phyloP scores from a whole-genome alignment of 441 rosid species.

The Viola pubescens region DNA sequence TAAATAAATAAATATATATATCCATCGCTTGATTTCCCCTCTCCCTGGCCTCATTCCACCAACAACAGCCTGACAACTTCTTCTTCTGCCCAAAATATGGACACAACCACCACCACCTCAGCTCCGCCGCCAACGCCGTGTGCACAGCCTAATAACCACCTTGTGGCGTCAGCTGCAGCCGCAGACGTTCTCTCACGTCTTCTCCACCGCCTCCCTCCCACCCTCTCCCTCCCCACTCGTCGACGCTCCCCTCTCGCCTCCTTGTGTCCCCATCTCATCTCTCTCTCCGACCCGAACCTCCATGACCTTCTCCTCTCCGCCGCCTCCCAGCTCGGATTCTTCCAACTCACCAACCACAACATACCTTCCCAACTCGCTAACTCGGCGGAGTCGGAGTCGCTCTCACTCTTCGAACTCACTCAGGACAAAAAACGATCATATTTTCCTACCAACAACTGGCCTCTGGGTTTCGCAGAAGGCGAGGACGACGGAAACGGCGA shows the following conservation, averaged over 20 bases:
- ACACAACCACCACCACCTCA: slow-evolving; percentile 31
- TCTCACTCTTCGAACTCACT: slow-evolving; percentile 42
- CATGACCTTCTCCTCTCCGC: slow-evolving; percentile 29
- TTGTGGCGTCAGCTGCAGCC: slow-evolving; percentile 24
- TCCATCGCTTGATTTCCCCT: too few relatives aligned
- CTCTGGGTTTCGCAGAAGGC: slow-evolving; percentile 49
- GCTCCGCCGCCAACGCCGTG: slow-evolving; percentile 83
- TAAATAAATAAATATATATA: too few relatives aligned
- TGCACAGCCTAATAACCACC: slow-evolving; percentile 28
- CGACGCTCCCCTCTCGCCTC: slow-evolving; percentile 21
- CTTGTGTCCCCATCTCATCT: slow-evolving; percentile 27
- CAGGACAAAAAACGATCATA: slow-evolving; percentile 28
- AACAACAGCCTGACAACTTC: too few relatives aligned
- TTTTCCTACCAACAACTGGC: slow-evolving; percentile 57
- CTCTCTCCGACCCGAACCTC: slow-evolving; percentile 27
- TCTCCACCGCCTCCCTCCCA: slow-evolving; percentile 64
- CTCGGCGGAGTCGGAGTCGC: slow-evolving; percentile 50
- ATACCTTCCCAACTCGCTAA: slow-evolving; percentile 40
- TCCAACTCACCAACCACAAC: slow-evolving; percentile 38
- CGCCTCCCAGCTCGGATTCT: slow-evolving; percentile 45
- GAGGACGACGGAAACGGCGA: slow-evolving; percentile 34
- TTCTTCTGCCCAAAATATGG: too few relatives aligned
- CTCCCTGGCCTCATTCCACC: too few relatives aligned
- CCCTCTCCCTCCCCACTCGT: slow-evolving; percentile 52
- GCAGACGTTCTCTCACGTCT: slow-evolving; percentile 53